These are phyloP conservation scores for Pleurotus salmoneostramineus DNA, from an alignment of 768 basidiomycete genomes.

Conservation along the genomic window DNA sequence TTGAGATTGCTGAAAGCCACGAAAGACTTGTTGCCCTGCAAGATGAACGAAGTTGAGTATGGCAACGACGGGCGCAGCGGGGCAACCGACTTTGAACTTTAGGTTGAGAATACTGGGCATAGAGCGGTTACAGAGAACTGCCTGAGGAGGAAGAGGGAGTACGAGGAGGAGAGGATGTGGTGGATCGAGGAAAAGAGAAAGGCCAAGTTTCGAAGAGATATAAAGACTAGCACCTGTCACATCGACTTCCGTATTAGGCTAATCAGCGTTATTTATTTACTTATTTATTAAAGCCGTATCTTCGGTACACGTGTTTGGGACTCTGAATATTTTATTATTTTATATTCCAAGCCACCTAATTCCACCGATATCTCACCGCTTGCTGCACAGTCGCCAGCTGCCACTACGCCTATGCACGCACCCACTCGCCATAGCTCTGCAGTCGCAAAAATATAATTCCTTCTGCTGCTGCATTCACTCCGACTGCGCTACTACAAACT, in stretches of 20 bases:
- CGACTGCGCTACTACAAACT: background rate
- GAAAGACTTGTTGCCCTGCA: constrained; percentile 91
- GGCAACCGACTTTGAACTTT: constrained; percentile 47
- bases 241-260: background rate
- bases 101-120: constrained; percentile 64
- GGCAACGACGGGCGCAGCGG: background rate
- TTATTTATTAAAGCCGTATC: constrained; percentile 4
- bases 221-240: constrained; percentile 7
- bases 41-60: constrained; percentile 7
- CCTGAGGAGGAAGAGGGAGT: background rate
- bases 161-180: background rate
- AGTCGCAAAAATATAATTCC: too few species aligned
- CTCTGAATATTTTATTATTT: too few species aligned
- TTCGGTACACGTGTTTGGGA: constrained; percentile 4
- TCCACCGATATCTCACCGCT: background rate
- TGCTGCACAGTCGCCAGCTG: too few species aligned
- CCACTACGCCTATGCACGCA: too few species aligned
- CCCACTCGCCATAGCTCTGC: too few species aligned
- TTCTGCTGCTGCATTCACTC: background rate
- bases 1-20: constrained; percentile 87
- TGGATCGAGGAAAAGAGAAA: constrained; percentile 8
- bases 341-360: background rate
- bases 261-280: background rate
- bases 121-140: constrained; percentile 4
- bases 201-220: background rate